phyloP scores from a whole-genome alignment of 306 rosid genomes.

The Acmispon strigosus region DNA sequence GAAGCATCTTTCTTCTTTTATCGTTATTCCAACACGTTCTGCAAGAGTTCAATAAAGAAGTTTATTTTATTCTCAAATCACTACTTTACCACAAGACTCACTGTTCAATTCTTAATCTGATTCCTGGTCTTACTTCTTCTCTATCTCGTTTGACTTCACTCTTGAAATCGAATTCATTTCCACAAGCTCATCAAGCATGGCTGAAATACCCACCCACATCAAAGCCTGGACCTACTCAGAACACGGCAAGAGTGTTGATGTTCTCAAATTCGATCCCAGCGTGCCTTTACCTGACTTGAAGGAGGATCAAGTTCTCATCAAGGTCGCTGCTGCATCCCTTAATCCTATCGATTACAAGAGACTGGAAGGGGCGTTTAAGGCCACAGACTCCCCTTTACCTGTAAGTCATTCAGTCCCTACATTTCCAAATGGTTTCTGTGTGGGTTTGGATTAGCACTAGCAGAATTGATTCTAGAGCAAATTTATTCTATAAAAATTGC shows the following conservation, averaged over 20 bases:
- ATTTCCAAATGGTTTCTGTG: neutral
- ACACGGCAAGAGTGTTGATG: slow-evolving; percentile 40
- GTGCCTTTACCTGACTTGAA: slow-evolving; percentile 36
- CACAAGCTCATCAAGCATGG: slow-evolving; percentile 17
- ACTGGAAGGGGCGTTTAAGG: slow-evolving; percentile 22
- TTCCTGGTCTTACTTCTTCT: too few relatives aligned
- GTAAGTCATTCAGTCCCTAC: slow-evolving; percentile 11
- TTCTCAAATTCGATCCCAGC: slow-evolving; percentile 37
- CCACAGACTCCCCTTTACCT: slow-evolving; percentile 31
- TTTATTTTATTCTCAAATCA: too few relatives aligned
- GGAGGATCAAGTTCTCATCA: slow-evolving; percentile 52
- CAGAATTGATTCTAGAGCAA: too few relatives aligned
- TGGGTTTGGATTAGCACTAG: too few relatives aligned
- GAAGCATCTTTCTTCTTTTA: too few relatives aligned
- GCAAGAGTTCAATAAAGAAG: too few relatives aligned
- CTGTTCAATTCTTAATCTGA: too few relatives aligned
- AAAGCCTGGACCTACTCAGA: slow-evolving; percentile 58
- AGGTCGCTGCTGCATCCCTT: slow-evolving; percentile 57
- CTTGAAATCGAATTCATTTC: too few relatives aligned
- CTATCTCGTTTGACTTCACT: too few relatives aligned
- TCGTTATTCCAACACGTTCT: too few relatives aligned
- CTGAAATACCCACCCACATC: slow-evolving; percentile 31
- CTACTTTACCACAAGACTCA: too few relatives aligned
- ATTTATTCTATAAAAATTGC: too few relatives aligned
- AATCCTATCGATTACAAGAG: slow-evolving; percentile 62